These are phyloP conservation scores for Bonia amplexicaulis DNA, from an alignment of 176 grass and related monocot species.

Conservation along the genomic window DNA sequence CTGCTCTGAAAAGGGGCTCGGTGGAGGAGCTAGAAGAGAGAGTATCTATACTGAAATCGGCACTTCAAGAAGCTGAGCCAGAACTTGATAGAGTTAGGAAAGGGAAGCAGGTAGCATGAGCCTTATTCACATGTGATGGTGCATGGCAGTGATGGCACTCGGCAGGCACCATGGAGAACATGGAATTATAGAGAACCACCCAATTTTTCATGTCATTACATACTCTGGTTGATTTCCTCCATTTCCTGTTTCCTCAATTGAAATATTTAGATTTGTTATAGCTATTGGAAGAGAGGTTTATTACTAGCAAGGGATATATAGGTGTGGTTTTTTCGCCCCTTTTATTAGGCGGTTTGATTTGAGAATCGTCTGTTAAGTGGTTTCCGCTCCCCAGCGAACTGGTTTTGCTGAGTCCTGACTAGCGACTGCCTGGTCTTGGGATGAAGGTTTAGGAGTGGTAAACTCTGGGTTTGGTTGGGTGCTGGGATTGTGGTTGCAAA, in stretches of 20 bases:
- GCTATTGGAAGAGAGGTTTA: constrained; percentile 20
- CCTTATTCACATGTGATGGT: constrained; percentile 8
- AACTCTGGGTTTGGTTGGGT: neutral
- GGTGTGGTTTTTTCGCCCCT: too few species aligned
- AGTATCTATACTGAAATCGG: constrained; percentile 56
- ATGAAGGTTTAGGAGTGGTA: neutral
- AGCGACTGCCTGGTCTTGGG: neutral
- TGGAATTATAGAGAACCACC: constrained; percentile 12
- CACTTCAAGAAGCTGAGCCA: constrained; percentile 54
- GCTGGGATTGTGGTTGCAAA: too few species aligned
- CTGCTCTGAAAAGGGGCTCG: constrained; percentile 55
- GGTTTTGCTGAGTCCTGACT: neutral
- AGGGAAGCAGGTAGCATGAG: constrained; percentile 72
- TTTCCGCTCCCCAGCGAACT: neutral
- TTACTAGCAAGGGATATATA: constrained; percentile 18
- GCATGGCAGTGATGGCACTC: neutral
- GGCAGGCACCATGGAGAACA: neutral
- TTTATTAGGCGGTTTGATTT: too few species aligned
- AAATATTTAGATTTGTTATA: constrained; percentile 31
- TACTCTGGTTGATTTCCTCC: neutral
- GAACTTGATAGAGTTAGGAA: constrained; percentile 82
- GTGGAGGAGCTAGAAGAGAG: constrained; percentile 71
- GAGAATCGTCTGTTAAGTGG: too few species aligned
- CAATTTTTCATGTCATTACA: constrained; percentile 27
- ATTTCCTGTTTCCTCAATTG: constrained; percentile 5